Evolutionary conservation across 1,284 basidiomycete species (phyloP).

Genomic region (Melanopsichium pennsylvanicum): DNA sequence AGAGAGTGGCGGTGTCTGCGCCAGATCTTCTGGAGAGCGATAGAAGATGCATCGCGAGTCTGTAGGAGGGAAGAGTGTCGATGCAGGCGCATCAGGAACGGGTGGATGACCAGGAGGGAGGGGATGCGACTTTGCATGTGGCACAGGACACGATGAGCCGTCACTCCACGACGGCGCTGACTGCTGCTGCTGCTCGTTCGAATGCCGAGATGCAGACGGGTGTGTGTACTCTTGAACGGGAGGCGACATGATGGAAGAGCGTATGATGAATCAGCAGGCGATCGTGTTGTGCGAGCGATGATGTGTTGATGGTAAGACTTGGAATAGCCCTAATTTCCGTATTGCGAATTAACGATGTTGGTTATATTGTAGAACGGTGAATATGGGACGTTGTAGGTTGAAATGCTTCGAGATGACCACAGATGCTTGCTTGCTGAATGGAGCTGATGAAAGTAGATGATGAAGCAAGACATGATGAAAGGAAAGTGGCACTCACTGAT

Average conservation of each 20-base stretch:
- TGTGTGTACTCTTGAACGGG: conserved; percentile 9
- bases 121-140: conserved; percentile 60
- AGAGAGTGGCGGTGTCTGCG: conserved; percentile 54
- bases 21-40: conserved; percentile 57
- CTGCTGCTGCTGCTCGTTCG: conserved; percentile 1
- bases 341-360: too few relatives aligned
- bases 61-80: conserved; percentile 56
- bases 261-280: conserved; percentile 2
- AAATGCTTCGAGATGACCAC: too few relatives aligned
- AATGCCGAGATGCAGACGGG: background rate
- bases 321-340: too few relatives aligned
- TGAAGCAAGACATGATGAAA: background rate
- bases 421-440: conserved; percentile 3
- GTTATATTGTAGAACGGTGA: too few relatives aligned
- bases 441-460: background rate
- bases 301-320: background rate
- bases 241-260: conserved; percentile 11
- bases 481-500: too few relatives aligned
- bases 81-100: conserved; percentile 45
- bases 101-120: conserved; percentile 64
- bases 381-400: too few relatives aligned
- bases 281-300: background rate
- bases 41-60: conserved; percentile 62
- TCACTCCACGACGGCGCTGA: conserved; percentile 36
- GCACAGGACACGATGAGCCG: conserved; percentile 56